Evolutionary conservation across 495 filamentous ascomycete genomes (phyloP).

Genomic region (Hypomontagnella monticulosa): DNA sequence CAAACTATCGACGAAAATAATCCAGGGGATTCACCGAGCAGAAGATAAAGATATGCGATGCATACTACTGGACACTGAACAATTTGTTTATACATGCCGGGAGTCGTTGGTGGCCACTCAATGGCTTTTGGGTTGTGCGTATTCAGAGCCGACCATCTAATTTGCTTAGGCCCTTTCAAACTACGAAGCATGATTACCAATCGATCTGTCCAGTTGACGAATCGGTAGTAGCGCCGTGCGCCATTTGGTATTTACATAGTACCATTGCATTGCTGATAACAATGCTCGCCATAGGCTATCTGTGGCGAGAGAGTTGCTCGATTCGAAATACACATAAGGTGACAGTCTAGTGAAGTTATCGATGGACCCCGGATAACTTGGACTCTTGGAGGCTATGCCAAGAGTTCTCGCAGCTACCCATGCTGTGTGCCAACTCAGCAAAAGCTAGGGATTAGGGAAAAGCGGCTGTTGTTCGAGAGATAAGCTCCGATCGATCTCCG

Average conservation of each 20-base stretch:
- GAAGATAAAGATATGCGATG: conserved; percentile 9
- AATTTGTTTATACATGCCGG: conserved; percentile 2
- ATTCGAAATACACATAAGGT: conserved; percentile 8
- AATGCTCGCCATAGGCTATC: conserved; percentile 5
- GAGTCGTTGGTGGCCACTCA: neutral
- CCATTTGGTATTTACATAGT: too few species aligned
- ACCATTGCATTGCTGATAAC: conserved; percentile 15
- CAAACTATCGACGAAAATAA: conserved; percentile 1
- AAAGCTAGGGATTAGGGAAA: conserved; percentile 18
- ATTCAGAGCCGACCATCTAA: conserved; percentile 3
- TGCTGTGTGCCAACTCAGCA: conserved; percentile 40
- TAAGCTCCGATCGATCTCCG: conserved; percentile 41
- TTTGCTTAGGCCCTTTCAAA: conserved; percentile 4
- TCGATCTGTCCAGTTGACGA: conserved; percentile 15
- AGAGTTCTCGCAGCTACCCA: conserved; percentile 33
- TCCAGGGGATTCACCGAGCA: neutral
- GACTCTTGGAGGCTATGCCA: conserved; percentile 30
- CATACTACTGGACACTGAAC: conserved; percentile 10
- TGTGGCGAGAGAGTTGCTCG: conserved; percentile 10
- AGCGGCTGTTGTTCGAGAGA: conserved; percentile 19
- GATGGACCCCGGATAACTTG: conserved; percentile 24
- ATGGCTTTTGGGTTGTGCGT: conserved; percentile 4
- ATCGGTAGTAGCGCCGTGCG: conserved; percentile 9
- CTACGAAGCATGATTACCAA: conserved; percentile 22
- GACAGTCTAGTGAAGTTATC: conserved; percentile 29